Evolutionary conservation across 257 asterid species (phyloP).

Genomic region (Plectranthus barbatus): DNA sequence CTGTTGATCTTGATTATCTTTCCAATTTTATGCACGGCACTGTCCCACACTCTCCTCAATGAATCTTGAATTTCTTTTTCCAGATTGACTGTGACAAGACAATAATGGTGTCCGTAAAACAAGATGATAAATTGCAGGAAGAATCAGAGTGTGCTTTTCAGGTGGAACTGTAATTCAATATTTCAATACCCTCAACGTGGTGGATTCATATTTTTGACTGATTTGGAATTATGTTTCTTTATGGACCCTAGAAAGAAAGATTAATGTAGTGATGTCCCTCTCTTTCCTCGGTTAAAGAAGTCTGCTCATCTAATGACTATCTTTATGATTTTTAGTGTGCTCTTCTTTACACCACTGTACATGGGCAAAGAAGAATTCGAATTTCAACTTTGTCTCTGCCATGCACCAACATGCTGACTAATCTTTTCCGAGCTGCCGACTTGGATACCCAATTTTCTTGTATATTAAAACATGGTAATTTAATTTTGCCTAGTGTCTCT

Average conservation of each 20-base stretch:
- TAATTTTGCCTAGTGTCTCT: neutral
- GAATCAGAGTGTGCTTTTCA: slow-evolving; percentile 90
- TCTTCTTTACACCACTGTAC: slow-evolving; percentile 88
- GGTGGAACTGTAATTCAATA: slow-evolving; percentile 33
- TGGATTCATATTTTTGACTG: neutral
- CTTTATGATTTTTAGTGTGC: slow-evolving; percentile 58
- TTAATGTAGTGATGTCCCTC: neutral
- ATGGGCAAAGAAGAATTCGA: slow-evolving; percentile 94
- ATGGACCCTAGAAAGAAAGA: neutral
- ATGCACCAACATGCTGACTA: slow-evolving; percentile 74
- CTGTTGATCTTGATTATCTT: neutral
- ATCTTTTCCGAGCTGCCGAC: slow-evolving; percentile 80
- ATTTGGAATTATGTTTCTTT: neutral
- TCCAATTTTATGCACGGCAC: neutral
- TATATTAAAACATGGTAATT: slow-evolving; percentile 70
- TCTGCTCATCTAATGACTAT: slow-evolving; percentile 18
- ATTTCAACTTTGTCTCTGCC: slow-evolving; percentile 83
- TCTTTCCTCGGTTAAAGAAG: neutral
- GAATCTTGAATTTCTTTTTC: slow-evolving; percentile 9
- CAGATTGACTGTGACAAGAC: slow-evolving; percentile 97
- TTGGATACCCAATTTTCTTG: slow-evolving; percentile 88
- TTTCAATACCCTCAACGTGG: neutral
- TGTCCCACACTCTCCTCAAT: neutral
- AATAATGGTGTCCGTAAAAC: slow-evolving; percentile 85
- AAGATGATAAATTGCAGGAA: slow-evolving; percentile 88